Base-by-base conservation (phyloP, 805 yeast species). In the Starmerella cellae region DNA sequence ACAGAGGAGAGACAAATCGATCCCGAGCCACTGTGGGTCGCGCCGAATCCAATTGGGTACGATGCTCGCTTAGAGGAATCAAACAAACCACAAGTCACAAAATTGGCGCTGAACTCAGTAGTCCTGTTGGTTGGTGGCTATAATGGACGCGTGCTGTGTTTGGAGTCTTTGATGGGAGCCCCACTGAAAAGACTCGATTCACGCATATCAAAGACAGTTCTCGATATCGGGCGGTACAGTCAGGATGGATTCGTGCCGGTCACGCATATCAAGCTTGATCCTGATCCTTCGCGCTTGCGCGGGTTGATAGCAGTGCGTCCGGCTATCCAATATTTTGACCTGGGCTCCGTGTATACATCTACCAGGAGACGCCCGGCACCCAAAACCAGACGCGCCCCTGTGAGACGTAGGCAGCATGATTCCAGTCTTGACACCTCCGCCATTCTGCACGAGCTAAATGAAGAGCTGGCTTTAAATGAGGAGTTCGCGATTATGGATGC, bases 271-370 rank as follows among this genome's bases (percentile, higher is more conserved):
- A 52, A 50, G 19, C 39, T 58, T 6, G 61, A 58, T 42, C 48
- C 57, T 2, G 49, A 59, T 39, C 59, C 61, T 2, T 23, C 44
- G 14, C 47, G 50, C 18, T 51, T 59, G 20, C 58, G 59, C 9
- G 60, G 57, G 9, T 28, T 55, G 17, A 44, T 57, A 6, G 52
- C 47, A 6, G 56, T 57, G 6, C 46, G 54, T 9, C 51, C 55
- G 4, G 55, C 56, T 2, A 37, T 57, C 1, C 60, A 56, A 42
- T 54, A 47, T 41, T 52, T 58, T 35, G 61, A 59, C 41, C 38
- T 58, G 22, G 60, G 60, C 22, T 4, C n/a, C 9, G 32, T 24
- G 4, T n/a, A n/a, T n/a, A 38, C 30, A 5, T 2, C 8, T 3
- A 2, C 37, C 3, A 23, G 31, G 17, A 6, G 26, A 13, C 23